Evolutionary conservation across 768 basidiomycete species (phyloP).

Genomic region (Tulasnella sp.): DNA sequence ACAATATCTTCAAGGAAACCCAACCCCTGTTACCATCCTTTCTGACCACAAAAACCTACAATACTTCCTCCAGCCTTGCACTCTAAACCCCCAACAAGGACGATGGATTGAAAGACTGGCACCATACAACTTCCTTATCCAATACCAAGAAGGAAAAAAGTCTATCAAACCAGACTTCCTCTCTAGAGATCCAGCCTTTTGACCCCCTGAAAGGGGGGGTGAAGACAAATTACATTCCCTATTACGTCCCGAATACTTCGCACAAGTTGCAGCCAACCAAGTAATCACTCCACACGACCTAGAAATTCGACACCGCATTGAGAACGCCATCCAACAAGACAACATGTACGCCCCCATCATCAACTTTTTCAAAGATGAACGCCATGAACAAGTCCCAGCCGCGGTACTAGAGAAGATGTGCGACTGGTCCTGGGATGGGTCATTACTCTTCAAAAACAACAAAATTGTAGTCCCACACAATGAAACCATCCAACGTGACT

Average conservation of each 20-base stretch:
- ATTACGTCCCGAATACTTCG: not conserved
- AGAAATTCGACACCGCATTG: not conserved
- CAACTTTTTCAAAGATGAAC: not conserved
- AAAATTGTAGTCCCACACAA: slow-evolving; percentile 9
- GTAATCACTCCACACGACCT: no score
- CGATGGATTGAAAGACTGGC: not conserved
- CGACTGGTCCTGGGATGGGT: not conserved
- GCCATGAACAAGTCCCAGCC: not conserved
- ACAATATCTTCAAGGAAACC: not conserved
- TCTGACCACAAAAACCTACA: no score
- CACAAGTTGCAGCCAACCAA: no score
- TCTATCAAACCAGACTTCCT: not conserved
- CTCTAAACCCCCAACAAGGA: not conserved
- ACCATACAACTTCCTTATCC: not conserved
- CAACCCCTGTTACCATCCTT: not conserved
- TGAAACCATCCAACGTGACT: not conserved
- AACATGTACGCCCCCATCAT: not conserved
- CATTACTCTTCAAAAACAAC: not conserved
- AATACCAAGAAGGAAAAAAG: no score
- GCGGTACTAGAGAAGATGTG: not conserved
- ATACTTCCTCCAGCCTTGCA: not conserved
- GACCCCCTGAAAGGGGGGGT: no score
- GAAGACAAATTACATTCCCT: not conserved
- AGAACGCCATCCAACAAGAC: not conserved
- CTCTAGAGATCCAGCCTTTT: no score